Evolutionary conservation across 176 grass and related monocot genomes (phyloP), one percentile per base, ranked within the genome.

Genomic region (Carex littledalei): DNA sequence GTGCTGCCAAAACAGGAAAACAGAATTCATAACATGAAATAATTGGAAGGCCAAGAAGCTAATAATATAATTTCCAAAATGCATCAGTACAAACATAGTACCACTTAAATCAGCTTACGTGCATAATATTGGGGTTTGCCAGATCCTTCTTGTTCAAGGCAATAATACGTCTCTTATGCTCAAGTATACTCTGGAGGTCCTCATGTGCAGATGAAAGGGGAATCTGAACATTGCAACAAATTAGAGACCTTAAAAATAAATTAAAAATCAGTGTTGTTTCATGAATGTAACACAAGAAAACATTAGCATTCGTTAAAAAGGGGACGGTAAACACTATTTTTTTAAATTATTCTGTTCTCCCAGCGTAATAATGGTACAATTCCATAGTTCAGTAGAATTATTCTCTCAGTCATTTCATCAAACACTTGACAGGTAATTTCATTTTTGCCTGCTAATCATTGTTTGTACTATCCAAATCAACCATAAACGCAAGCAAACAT

Each of bases 141-240:
- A 98, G 88, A 86, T 98, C 95, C 83, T 98, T 98, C 88, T 98
- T 95, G 75, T 98, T 98, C 65, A 98, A 86, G 87, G 91, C 89
- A 89, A 98, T 89, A 65, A 98, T 93, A 37, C 91, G 86, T 81
- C 89, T 95, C 80, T 98, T 94, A 70, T 85, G 84, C 57, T 90
- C 52, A 55, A 98, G 85, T 24, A 93, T 54, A 70, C 87, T 84
- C 82, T 94, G 95, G 32, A 98, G 91, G 52, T 98, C 91, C 77
- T 95, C 88, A 78, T 98, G 93, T 49, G 88, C 88, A 67, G 91
- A 98, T 41, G 93, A 98, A 34, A 95, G 83, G 22, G 95, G 95
- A 66, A 98, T 95, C 95, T 94, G 91, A 17, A 47, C 15, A 12
- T 15, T 84, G 18, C 7, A 78, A 86, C 84, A 86, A 82, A 82